Base-by-base conservation (phyloP, 768 basidiomycete genomes). In the Podaxis sp. region DNA sequence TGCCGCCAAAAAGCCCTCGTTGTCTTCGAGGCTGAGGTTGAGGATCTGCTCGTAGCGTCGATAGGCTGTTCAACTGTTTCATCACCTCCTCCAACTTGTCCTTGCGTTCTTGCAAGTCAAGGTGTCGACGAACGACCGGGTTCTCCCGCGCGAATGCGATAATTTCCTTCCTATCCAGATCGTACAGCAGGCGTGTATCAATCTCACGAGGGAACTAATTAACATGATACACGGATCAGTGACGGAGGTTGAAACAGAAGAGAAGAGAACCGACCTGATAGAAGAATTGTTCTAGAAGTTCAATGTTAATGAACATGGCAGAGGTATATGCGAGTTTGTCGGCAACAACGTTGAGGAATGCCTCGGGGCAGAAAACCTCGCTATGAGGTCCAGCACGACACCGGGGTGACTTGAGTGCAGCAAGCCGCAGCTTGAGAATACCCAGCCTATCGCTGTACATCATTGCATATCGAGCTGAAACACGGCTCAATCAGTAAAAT, bases 281-380 rank as follows among this genome's bases (percentile, higher is more conserved):
- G 80, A 98, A 98, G 81, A 98, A 99, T 66, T 98, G 95, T 68
- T 97, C 95, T 1, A 98, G 83, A 9, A 99, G 80, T 71, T 99
- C 97, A 61, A 99, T 97, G 76, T 95, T 97, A 80, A 99, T 97
- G 73, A 98, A 98, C 90, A 98, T 93, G 2, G 95, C 87, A 2
- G 94, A 93, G 0, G 96, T 98, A 69, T 94, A 89, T 0, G 95
- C 94, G 44, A 99, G 81, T 73, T 99, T 98, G 72, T 98, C 93
- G 2, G 97, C 94, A 21, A 99, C 95, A 25, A 96, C 93, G 67
- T 93, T 89, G 64, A 99, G 82, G 84, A 98, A 98, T 0, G 92
- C 91, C 72, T 99, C 97, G 0, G 97, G 97, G 71, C 97, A 99
- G 69, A 98, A 82, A 10, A 87, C 83, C 57, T 95, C 90, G 65